Conservation (phyloP, 495 filamentous ascomycete genomes). For the Neurospora sp. region DNA sequence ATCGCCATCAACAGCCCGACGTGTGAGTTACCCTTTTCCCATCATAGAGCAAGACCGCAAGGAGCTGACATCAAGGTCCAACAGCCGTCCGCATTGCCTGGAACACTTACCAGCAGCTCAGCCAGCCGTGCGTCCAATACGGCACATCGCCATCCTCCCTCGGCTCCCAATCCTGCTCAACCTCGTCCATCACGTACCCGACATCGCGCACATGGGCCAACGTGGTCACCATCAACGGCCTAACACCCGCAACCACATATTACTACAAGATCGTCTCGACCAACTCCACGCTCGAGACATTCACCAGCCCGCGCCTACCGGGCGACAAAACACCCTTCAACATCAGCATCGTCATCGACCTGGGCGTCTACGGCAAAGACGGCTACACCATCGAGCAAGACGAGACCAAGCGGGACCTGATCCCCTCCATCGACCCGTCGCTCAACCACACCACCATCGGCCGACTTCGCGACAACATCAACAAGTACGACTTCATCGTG, state of each 20-base stretch:
- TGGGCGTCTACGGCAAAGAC: slow-evolving; percentile 44
- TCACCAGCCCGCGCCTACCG: slow-evolving; percentile 42
- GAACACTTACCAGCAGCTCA: slow-evolving; percentile 35
- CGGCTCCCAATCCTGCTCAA: slow-evolving; percentile 23
- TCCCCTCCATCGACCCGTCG: slow-evolving; percentile 42
- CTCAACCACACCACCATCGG: slow-evolving; percentile 54
- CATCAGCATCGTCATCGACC: slow-evolving; percentile 33
- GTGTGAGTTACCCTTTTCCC: slow-evolving; percentile 25
- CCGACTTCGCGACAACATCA: slow-evolving; percentile 41
- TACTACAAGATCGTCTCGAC: slow-evolving; percentile 45
- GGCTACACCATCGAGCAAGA: slow-evolving; percentile 44
- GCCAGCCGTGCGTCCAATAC: slow-evolving; percentile 34
- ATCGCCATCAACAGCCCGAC: slow-evolving; percentile 46
- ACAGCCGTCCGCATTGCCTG: slow-evolving; percentile 47
- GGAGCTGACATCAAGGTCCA: not conserved
- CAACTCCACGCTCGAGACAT: slow-evolving; percentile 46
- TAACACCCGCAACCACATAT: slow-evolving; percentile 32
- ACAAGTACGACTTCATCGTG: slow-evolving; percentile 50
- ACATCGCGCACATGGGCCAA: slow-evolving; percentile 33
- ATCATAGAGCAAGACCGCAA: not conserved
- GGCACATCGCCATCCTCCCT: slow-evolving; percentile 25
- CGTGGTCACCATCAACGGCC: slow-evolving; percentile 23
- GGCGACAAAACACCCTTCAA: slow-evolving; percentile 33
- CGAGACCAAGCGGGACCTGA: slow-evolving; percentile 41
- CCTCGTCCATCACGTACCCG: slow-evolving; percentile 27